These are phyloP conservation scores for Yarrowia galli DNA, from an alignment of 1,139 yeast genomes.

Conservation along the genomic window DNA sequence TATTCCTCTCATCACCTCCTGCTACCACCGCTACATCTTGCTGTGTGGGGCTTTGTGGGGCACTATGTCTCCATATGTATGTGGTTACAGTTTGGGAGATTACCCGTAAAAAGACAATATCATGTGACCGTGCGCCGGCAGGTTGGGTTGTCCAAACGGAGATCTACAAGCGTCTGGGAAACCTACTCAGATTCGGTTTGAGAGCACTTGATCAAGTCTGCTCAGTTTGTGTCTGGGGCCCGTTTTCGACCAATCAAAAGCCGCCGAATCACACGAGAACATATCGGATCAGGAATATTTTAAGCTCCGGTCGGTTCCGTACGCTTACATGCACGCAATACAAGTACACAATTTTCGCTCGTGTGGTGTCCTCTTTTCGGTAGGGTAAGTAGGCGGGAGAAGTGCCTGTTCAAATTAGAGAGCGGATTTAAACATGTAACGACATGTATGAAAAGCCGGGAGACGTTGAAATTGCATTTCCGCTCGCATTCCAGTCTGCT, in stretches of 20 bases:
- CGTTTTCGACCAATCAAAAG: neutral
- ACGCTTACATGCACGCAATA: neutral
- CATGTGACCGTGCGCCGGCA: slow-evolving; percentile 25
- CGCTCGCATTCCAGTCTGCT: neutral
- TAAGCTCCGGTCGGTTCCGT: slow-evolving; percentile 1
- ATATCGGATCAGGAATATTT: neutral
- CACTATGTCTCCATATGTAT: slow-evolving; percentile 3
- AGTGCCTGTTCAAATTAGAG: too few species aligned
- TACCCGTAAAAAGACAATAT: slow-evolving; percentile 11
- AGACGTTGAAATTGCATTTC: neutral
- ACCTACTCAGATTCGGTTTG: neutral
- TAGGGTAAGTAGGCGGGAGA: slow-evolving; percentile 6
- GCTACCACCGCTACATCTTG: neutral
- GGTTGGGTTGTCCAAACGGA: neutral
- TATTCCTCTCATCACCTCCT: neutral
- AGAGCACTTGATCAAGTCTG: neutral
- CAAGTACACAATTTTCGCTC: slow-evolving; percentile 26
- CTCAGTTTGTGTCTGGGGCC: neutral
- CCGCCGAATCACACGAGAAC: neutral
- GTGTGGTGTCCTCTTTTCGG: slow-evolving; percentile 33
- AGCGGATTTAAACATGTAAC: neutral
- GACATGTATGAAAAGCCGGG: neutral
- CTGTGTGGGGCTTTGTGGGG: slow-evolving; percentile 26
- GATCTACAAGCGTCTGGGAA: neutral
- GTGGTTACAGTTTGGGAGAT: slow-evolving; percentile 22